Evolutionary conservation across 257 asterid genomes (phyloP), one percentile per base, ranked within the genome.

Genomic region (Nicotiana sylvestris): DNA sequence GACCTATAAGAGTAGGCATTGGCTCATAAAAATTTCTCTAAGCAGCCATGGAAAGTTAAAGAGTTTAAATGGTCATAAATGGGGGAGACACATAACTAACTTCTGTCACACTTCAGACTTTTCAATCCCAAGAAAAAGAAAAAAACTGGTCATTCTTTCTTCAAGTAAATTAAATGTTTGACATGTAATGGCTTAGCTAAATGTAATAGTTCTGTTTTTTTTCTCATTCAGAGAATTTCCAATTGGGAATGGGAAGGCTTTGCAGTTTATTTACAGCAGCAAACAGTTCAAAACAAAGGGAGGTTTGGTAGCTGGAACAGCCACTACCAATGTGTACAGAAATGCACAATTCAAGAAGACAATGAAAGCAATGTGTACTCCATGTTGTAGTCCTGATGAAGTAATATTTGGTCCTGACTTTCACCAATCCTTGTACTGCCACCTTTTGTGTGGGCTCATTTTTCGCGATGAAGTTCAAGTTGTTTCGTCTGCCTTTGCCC

Each of bases 241-340:
- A 1, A 82, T 91, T 21, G 89, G 87, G 35, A 82, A 91, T 39
- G 97, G 96, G n/a, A 95, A 92, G 87, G 95, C 95, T 16, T 86
- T 93, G 78, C 97, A 93, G 83, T 89, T 95, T 90, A 93, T 95
- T 33, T 95, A 95, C 62, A 81, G 96, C 56, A 93, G 98, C 89
- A 93, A 86, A 83, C 97, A 93, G 77, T 90, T 93, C 88, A 89
- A 92, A 70, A 95, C 98, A 3, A 95, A 86, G 98, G 98, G 10
- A 96, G 98, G 98, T 49, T 87, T 95, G 53, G 87, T 93, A 0
- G 98, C 98, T 2, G 98, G 49, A 43, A 43, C 49, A 97, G 98
- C 98, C 13, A 95, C 98, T 3, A 93, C 98, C 1, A 95, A 95
- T 5, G 97, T 93, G 1, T 93, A 91, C 84, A 90, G 94, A 5